Evolutionary conservation across 1,284 basidiomycete genomes (phyloP).

Genomic region (Trichosporon coremiiforme): DNA sequence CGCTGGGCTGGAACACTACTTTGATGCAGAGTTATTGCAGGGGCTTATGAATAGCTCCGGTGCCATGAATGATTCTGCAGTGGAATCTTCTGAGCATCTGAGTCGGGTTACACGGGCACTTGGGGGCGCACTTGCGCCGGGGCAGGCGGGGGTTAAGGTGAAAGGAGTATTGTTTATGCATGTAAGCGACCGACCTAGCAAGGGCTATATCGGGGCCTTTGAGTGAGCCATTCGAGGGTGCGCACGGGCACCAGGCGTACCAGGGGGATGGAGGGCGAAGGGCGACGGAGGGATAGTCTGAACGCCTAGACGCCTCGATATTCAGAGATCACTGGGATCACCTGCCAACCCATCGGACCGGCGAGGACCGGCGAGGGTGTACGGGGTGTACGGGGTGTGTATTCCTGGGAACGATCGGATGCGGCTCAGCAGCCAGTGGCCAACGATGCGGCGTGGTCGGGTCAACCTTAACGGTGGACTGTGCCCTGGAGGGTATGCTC

Average conservation of each 20-base stretch:
- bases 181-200: background rate
- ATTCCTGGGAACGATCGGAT: too few relatives aligned
- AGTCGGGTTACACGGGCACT: too few relatives aligned
- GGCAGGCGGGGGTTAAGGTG: too few relatives aligned
- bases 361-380: background rate
- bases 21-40: background rate
- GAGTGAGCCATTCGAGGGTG: background rate
- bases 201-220: too few relatives aligned
- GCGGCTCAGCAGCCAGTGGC: too few relatives aligned
- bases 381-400: too few relatives aligned
- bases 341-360: background rate
- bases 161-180: background rate
- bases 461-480: background rate
- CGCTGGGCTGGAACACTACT: background rate
- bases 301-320: background rate
- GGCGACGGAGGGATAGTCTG: too few relatives aligned
- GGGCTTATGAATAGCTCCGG: too few relatives aligned
- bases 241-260: background rate
- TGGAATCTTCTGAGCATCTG: too few relatives aligned
- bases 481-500: background rate
- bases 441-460: background rate
- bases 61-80: too few relatives aligned
- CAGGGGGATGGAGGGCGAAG: background rate
- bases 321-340: background rate
- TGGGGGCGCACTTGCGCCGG: too few relatives aligned